Evolutionary conservation across 1,284 basidiomycete species (phyloP), one percentile per base, ranked within the genome.

Genomic region (Moesziomyces globuligerus): DNA sequence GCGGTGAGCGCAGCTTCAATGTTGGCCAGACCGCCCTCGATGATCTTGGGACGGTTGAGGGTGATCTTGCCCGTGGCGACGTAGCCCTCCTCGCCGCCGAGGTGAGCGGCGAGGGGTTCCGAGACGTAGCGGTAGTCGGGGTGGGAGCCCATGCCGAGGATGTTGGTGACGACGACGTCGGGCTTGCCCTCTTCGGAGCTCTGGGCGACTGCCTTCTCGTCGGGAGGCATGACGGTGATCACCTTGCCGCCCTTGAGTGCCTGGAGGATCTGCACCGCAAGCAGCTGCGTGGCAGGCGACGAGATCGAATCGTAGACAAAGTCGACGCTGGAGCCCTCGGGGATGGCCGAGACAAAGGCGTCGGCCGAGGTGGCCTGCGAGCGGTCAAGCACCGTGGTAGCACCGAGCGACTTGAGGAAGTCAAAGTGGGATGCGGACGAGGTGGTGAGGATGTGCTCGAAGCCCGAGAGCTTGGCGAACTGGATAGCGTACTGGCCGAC

Each of bases 401-500:
- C 75, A 36, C 76, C 76, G 24, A 78, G 62, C 3, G 42, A 24
- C 26, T 65, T 62, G 38, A 78, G 66, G 50, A 48, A 44, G 7
- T 59, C 61, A 38, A 45, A 34, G 61, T 78, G 75, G 7, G 48
- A 42, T 2, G 61, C 28, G 39, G 52, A 59, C 17, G 72, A 61
- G 32, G 51, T 54, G 32, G 76, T 78, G 47, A 78, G 42, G 42
- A 78, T 75, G 18, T 49, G 40, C 6, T 56, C 56, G 32, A 76
- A 78, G 13, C 76, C 76, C 3, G 59, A 66, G 1, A 77, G 57
- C 21, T 61, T 49, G 9, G 72, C 69, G n/a, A 78, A 50, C 36
- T 76, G 76, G 40, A 78, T 75, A 0, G 53, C 72, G 62, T 78
- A 78, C 29, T 76, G 75, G 3, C 76, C 76, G 7, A 78, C 72